Conservation (phyloP, 352 stramenopile genomes). For the Phytophthora pinifolia region DNA sequence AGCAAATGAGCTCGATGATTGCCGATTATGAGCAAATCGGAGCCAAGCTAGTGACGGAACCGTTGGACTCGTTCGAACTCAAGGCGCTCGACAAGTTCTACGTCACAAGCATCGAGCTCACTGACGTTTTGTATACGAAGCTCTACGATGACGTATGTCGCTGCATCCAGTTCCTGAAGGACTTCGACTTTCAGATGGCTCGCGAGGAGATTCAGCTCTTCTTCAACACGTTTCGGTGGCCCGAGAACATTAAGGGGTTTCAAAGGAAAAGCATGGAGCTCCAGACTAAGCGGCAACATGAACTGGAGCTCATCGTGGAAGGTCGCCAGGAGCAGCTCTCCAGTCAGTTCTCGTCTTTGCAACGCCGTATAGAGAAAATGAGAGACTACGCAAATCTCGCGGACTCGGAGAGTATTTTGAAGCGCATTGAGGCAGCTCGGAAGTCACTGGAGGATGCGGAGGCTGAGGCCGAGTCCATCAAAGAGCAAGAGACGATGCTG, state of each 20-base stretch:
- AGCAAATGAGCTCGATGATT: slow-evolving; percentile 87
- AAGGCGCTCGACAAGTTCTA: slow-evolving; percentile 89
- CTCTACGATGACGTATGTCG: slow-evolving; percentile 78
- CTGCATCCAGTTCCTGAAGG: slow-evolving; percentile 87
- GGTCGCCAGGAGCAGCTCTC: slow-evolving; percentile 87
- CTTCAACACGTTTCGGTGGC: slow-evolving; percentile 90
- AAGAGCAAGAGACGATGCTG: slow-evolving; percentile 88
- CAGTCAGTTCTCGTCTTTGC: slow-evolving; percentile 71
- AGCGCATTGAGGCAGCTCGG: slow-evolving; percentile 73
- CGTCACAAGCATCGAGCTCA: slow-evolving; percentile 64
- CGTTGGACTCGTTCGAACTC: slow-evolving; percentile 89
- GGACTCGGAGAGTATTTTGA: slow-evolving; percentile 80
- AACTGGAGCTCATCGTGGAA: slow-evolving; percentile 89
- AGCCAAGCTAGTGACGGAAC: slow-evolving; percentile 84
- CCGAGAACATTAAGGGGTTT: slow-evolving; percentile 90
- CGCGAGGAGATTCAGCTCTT: slow-evolving; percentile 92
- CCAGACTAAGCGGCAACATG: slow-evolving; percentile 87
- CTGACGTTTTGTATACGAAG: slow-evolving; percentile 70
- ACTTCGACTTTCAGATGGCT: slow-evolving; percentile 84
- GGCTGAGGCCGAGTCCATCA: slow-evolving; percentile 80
- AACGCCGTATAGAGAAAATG: slow-evolving; percentile 91
- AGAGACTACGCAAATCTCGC: slow-evolving; percentile 83
- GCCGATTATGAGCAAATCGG: slow-evolving; percentile 89
- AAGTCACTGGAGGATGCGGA: slow-evolving; percentile 84
- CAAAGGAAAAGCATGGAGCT: slow-evolving; percentile 91